Percentiles rank a stretch among this genome's conserved stretches.
phyloP scores from a whole-genome alignment of 2,329 filamentous ascomycete genomes.

The Sphaerulina vaccinii region DNA sequence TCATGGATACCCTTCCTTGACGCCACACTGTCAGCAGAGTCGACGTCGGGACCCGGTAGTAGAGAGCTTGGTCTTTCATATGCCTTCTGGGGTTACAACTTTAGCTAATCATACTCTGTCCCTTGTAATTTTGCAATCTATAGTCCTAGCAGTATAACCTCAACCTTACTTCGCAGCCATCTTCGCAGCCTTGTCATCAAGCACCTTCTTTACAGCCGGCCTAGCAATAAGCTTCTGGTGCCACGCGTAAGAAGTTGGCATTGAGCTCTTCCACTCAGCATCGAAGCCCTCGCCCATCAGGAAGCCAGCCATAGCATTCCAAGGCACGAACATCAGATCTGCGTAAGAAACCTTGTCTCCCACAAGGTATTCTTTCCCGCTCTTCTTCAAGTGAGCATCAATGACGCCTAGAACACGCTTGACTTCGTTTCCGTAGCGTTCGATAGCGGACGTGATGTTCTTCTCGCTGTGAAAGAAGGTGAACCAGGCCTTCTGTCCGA shows the following conservation, averaged over 20 bases:
- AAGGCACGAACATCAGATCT: background rate
- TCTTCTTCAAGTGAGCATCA: background rate
- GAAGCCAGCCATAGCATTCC: slow-evolving; percentile 34
- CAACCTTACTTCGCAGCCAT: slow-evolving; percentile 10
- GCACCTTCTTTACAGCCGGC: slow-evolving; percentile 32
- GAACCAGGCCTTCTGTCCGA: slow-evolving; percentile 50
- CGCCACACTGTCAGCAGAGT: no score
- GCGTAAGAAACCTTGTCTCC: slow-evolving; percentile 31
- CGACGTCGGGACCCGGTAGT: no score
- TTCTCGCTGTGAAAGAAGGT: slow-evolving; percentile 20
- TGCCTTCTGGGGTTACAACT: no score
- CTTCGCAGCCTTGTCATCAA: slow-evolving; percentile 27
- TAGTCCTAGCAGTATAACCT: no score
- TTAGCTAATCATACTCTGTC: no score
- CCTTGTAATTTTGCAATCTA: no score
- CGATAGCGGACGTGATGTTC: slow-evolving; percentile 41
- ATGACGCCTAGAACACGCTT: slow-evolving; percentile 38
- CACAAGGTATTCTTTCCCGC: slow-evolving; percentile 42
- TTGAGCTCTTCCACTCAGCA: slow-evolving; percentile 29
- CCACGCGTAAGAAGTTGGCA: slow-evolving; percentile 32
- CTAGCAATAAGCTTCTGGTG: slow-evolving; percentile 31
- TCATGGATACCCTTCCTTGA: no score
- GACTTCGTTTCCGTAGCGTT: slow-evolving; percentile 48
- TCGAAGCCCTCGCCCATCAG: slow-evolving; percentile 29
- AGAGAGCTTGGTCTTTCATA: no score